These are phyloP conservation scores for Pythium myriotylum DNA, from an alignment of 352 stramenopile genomes.

Conservation along the genomic window DNA sequence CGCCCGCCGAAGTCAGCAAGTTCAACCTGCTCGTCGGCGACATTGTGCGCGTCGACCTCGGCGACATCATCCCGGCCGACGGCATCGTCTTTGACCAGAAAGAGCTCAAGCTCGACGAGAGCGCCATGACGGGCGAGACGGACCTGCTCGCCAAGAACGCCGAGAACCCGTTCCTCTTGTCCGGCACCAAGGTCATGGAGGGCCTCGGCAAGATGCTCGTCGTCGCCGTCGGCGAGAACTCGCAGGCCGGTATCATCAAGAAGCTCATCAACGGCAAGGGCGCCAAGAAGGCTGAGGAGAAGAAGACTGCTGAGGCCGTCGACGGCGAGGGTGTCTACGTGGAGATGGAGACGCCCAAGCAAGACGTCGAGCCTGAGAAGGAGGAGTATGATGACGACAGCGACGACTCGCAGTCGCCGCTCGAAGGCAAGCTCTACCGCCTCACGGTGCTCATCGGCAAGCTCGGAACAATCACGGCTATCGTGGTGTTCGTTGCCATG, in stretches of 20 bases:
- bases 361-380: constrained; percentile 91
- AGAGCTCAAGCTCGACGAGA: constrained; percentile 92
- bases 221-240: constrained; percentile 92
- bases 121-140: constrained; percentile 91
- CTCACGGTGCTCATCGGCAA: constrained; percentile 87
- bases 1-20: constrained; percentile 63
- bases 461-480: constrained; percentile 64
- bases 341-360: constrained; percentile 50
- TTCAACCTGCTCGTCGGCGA: constrained; percentile 90
- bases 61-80: constrained; percentile 91
- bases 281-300: constrained; percentile 43
- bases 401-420: constrained; percentile 59
- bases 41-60: constrained; percentile 77
- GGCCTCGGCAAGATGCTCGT: constrained; percentile 93
- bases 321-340: constrained; percentile 30
- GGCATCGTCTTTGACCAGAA: constrained; percentile 89
- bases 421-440: constrained; percentile 86
- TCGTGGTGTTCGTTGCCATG: constrained; percentile 84
- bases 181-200: constrained; percentile 93
- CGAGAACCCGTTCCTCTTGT: constrained; percentile 93
- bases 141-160: constrained; percentile 84
- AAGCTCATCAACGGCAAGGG: constrained; percentile 82
- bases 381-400: constrained; percentile 50
- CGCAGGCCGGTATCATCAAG: constrained; percentile 93
- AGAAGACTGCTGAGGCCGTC: constrained; percentile 54